Evolutionary conservation across 1,284 basidiomycete species (phyloP), one percentile per base, ranked within the genome.

Genomic region (Bondarzewia mesenterica): DNA sequence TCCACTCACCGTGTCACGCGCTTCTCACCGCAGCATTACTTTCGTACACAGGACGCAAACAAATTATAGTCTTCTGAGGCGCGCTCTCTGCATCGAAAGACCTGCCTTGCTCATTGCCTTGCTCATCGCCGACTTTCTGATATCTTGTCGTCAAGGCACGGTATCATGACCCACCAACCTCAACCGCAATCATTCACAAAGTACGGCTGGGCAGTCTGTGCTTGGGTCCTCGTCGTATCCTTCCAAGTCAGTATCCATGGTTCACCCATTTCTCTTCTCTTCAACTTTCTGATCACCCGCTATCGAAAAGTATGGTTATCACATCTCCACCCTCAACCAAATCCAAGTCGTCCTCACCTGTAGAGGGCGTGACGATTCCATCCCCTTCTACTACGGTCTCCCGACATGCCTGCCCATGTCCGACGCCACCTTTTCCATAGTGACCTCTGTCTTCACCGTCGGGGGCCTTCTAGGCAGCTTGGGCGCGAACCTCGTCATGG

Each of bases 281-380:
- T 44, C 49, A 47, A 58, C 14, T 25, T 44, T 5, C 35, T 50
- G 8, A 41, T 7, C 47, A 26, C 32, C n/a, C n/a, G 8, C 32
- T 8, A 35, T 35, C 32, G 32, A 35, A 35, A 8, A 87, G 77
- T 86, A 85, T 65, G 85, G 85, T 16, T 89, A 83, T 60, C 91
- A 94, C 62, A 85, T 91, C 44, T 88, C 89, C 4, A 88, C 85
- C 26, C 77, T 94, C 51, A 94, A 94, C 63, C 90, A 91, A 63
- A 84, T 93, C 38, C 84, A 89, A 60, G 78, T 75, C 5, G 82
- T 85, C 38, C 65, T 93, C 50, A 89, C 85, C 7, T 94, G 91
- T 55, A 67, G 57, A 18, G 54, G 53, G 4, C 38, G 45, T 22
- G 40, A 60, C 8, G 49, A 44, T 32, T 51, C 36, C 23, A 36